Base-by-base conservation (phyloP, 2,329 filamentous ascomycete species). In the Talaromyces sp. region DNA sequence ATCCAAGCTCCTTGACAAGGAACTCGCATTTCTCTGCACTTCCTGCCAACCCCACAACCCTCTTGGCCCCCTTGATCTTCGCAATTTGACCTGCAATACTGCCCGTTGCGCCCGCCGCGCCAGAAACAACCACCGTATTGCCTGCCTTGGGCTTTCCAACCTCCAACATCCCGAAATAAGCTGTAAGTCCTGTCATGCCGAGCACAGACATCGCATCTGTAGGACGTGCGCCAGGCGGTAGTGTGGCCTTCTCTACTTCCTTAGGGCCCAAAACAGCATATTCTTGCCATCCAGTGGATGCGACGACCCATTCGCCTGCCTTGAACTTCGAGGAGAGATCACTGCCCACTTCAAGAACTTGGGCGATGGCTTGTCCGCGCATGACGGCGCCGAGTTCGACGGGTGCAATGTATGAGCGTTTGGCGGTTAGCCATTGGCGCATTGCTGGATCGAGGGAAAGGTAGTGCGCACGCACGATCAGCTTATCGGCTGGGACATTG, bases 11-110 rank as follows among this genome's bases (percentile, higher is more conserved):
- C 55, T 82, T 73, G 3, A 76, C 80, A 56, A 91, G 70, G 80
- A 86, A 89, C 45, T 76, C 71, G 61, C 84, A 88, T 75, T 90
- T 90, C 33, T 87, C 84, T 32, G 84, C 80, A 49, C 79, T 81
- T 0, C 87, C 87, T 0, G 86, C 86, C 56, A 90, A 78, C 6
- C 87, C 87, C 19, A 88, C 70, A 11, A 90, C 83, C 2, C 78
- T 65, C 60, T 75, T 82, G 73, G 61, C 82, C 11, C 87, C 89
- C 70, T 85, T 84, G 48, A 90, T 74, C 77, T 90, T 91, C 16
- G 88, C 87, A 60, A 92, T 90, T 73, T 93, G 89, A 0, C 87
- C 88, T 0, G 84, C 89, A 1, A 92, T 83, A 65, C 82, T 87
- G 1, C 89, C 89, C 0, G 89, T 92, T 0, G 89, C 89, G 2